A percentile compares a stretch with the other conserved stretches of the same genome.
These are phyloP conservation scores for Sugiyamaella boreocaroliniensis DNA, from an alignment of 805 yeast species.

Conservation along the genomic window DNA sequence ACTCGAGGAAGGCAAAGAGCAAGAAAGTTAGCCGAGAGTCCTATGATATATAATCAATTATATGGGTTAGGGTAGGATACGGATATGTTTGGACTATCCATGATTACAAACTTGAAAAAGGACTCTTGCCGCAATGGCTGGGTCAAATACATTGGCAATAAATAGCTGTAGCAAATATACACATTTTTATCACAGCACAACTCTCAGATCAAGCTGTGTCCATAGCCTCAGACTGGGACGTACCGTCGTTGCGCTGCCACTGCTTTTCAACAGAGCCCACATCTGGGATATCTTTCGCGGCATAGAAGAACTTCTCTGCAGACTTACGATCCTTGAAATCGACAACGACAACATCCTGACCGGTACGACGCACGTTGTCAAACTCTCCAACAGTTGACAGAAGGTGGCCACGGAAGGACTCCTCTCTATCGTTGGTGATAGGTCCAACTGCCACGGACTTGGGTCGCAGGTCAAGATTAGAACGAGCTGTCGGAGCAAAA, in stretches of 20 bases:
- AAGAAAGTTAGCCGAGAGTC: too few species aligned
- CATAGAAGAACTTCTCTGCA: conserved; percentile 34
- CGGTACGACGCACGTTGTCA: conserved; percentile 18
- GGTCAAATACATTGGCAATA: background rate
- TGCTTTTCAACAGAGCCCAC: conserved; percentile 27
- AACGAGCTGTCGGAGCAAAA: conserved; percentile 22
- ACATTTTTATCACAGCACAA: background rate
- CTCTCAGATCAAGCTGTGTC: background rate
- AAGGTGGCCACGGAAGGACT: conserved; percentile 28
- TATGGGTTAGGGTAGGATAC: too few species aligned
- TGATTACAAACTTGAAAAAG: too few species aligned
- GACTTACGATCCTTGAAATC: conserved; percentile 32
- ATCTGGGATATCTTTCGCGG: conserved; percentile 23
- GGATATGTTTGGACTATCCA: too few species aligned
- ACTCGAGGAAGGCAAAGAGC: background rate
- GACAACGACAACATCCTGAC: conserved; percentile 16
- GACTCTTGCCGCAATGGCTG: too few species aligned
- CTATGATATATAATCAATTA: too few species aligned
- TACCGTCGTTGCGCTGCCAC: conserved; percentile 18
- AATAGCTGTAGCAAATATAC: background rate
- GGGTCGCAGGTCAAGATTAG: conserved; percentile 35
- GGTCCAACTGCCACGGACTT: conserved; percentile 31
- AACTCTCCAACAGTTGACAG: conserved; percentile 24
- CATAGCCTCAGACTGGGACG: conserved; percentile 4
- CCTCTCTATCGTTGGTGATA: conserved; percentile 28